Base-by-base conservation (phyloP, 176 grass and related monocot genomes). In the Juncus effusus region DNA sequence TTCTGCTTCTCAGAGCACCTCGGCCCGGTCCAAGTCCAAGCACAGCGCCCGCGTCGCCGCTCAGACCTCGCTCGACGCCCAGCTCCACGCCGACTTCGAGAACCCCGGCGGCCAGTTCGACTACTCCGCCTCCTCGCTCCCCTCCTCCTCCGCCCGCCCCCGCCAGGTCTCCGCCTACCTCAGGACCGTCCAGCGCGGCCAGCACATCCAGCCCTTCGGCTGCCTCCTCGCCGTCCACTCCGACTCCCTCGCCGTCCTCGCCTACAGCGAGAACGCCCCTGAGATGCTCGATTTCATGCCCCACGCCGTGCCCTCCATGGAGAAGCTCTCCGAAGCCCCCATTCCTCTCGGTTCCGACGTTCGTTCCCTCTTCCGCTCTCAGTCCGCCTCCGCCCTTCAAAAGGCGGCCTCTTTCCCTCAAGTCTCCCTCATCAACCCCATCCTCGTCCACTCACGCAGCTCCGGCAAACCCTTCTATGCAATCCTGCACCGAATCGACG, bases 401-500 rank as follows among this genome's bases (percentile, higher is more conserved):
- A 93, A 97, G 80, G 94, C 94, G 7, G 94, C 85, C 40, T 65
- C 51, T 60, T 93, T 86, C 60, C 77, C 80, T 58, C 85, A 97
- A 61, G 80, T 97, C 56, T 86, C 81, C 52, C 78, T 97, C 62
- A 82, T 97, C 63, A 93, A 97, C 64, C 94, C 88, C 3, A 92
- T 97, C 62, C 80, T 93, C 41, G 94, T 97, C 42, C 94, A 97
- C 60, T 87, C 87, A 77, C 78, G 75, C 61, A 97, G 80, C 35
- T 93, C 88, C 0, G 88, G 88, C 15, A 97, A 97, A 85, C 94
- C 94, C 2, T 97, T 97, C 63, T 93, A 97, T n/a, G 94, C 94
- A 16, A 87, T 97, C 57, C 16, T 97, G 77, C 88, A 97, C 77
- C 74, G 80, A 15, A 77, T 89, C 58, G 94, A 93, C 58, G 75